phyloP scores from a whole-genome alignment of 192 early-diverging fungal genomes.

The Dimargaris cristalligena region DNA sequence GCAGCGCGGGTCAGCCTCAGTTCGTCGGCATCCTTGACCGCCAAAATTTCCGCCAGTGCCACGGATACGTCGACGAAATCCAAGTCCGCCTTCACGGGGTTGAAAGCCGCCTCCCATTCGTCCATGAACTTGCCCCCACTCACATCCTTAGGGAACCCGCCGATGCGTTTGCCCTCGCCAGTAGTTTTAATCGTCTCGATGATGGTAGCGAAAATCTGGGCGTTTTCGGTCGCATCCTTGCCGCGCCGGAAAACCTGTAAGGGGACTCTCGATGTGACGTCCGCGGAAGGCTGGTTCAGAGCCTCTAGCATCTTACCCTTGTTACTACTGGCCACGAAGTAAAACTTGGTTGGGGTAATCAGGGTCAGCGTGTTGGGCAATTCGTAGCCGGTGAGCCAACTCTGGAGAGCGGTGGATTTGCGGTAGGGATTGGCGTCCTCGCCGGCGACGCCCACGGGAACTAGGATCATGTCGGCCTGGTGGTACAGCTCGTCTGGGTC shows the following conservation, averaged over 20 bases:
- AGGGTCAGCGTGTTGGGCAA: slow-evolving; percentile 73
- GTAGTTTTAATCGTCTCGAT: slow-evolving; percentile 26
- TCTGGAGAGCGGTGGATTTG: slow-evolving; percentile 57
- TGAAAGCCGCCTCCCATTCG: slow-evolving; percentile 60
- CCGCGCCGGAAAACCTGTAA: slow-evolving; percentile 57
- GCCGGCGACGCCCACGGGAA: slow-evolving; percentile 38
- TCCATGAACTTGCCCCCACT: slow-evolving; percentile 52
- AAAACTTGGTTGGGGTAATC: slow-evolving; percentile 53
- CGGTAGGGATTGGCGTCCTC: slow-evolving; percentile 59
- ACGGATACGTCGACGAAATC: slow-evolving; percentile 54
- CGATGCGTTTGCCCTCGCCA: slow-evolving; percentile 33
- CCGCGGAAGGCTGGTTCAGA: slow-evolving; percentile 35
- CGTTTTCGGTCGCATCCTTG: slow-evolving; percentile 63
- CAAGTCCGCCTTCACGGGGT: slow-evolving; percentile 24
- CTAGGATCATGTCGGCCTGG: slow-evolving; percentile 37
- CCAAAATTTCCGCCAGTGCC: slow-evolving; percentile 52
- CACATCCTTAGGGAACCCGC: slow-evolving; percentile 63
- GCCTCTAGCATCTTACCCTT: slow-evolving; percentile 61
- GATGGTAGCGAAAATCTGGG: slow-evolving; percentile 38
- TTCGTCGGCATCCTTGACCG: slow-evolving; percentile 85
- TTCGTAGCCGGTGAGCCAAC: slow-evolving; percentile 87
- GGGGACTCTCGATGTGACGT: slow-evolving; percentile 30
- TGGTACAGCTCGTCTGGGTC: slow-evolving; percentile 29
- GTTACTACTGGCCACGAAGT: slow-evolving; percentile 61
- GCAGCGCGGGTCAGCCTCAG: slow-evolving; percentile 54